Evolutionary conservation across 176 grass and related monocot species (phyloP), one percentile per base, ranked within the genome.

Genomic region (Phyllostachys edulis): DNA sequence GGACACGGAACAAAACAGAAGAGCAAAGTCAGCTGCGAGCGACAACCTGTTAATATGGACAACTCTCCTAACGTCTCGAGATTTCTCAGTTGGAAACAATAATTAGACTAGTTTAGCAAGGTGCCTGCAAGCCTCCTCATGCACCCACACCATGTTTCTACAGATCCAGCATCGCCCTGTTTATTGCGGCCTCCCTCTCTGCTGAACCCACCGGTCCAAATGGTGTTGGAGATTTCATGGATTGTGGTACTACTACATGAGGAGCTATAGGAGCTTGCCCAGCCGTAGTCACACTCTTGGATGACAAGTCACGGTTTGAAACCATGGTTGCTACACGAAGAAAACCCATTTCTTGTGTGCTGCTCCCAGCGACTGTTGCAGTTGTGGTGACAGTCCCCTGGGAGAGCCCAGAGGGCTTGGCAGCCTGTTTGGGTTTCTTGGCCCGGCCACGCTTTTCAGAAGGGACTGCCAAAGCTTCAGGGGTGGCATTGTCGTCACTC

Each of bases 321-420:
- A 54, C 61, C 5, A 34, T 59, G 7, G 73, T 46, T 65, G 73
- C 73, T 23, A 65, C 55, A 8, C 34, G 67, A 38, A 72, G 44
- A 63, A 88, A 24, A 38, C 82, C 76, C 82, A 69, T 80, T 20
- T 79, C 75, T 63, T 80, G 75, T 0, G 76, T 62, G 69, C 40
- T 89, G 51, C 42, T 89, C 26, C 82, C 87, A 85, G 76, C 82
- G 29, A 18, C 62, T 72, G 80, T 57, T 44, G 57, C 80, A 26
- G 9, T 8, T 17, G 40, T 69, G 63, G 61, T 80, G 76, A 75
- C 76, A 32, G 20, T 44, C 61, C 46, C 29, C 32, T 68, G 68
- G 69, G 76, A 44, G 37, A 27, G 10, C 16, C 41, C 68, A 47
- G 47, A 66, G 12, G 61, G 75, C 50, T 80, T 78, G 3, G 16